Evolutionary conservation across 306 rosid species (phyloP).

Genomic region (Leucaena leucocephala): DNA sequence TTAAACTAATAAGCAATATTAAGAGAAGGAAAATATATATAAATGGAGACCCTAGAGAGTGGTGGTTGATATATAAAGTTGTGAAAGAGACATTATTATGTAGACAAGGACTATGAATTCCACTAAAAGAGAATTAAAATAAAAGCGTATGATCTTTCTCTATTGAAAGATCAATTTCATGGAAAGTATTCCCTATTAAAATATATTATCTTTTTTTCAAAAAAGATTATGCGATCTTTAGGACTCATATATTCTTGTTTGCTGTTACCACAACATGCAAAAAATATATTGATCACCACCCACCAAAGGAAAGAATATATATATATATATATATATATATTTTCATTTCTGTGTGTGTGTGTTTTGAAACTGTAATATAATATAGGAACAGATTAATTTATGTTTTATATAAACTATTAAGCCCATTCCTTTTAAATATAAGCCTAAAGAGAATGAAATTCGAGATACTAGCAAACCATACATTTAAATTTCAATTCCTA

Average conservation of each 20-base stretch:
- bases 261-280: background rate
- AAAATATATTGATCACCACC: background rate
- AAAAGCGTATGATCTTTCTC: background rate
- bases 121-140: background rate
- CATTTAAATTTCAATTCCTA: too few species aligned
- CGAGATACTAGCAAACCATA: too few species aligned
- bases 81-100: background rate
- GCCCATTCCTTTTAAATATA: too few species aligned
- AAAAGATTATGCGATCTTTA: conserved; percentile 5
- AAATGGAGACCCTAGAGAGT: background rate
- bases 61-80: background rate
- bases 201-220: background rate
- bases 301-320: background rate
- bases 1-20: too few species aligned
- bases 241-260: background rate
- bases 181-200: background rate
- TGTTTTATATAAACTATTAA: too few species aligned
- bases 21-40: background rate
- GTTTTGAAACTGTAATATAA: too few species aligned
- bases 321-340: background rate
- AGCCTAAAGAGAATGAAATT: too few species aligned
- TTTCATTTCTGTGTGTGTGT: too few species aligned
- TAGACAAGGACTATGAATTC: conserved; percentile 14
- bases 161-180: background rate
- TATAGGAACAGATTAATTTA: background rate